phyloP scores from a whole-genome alignment of 306 rosid genomes.

The Clitoria ternatea region DNA sequence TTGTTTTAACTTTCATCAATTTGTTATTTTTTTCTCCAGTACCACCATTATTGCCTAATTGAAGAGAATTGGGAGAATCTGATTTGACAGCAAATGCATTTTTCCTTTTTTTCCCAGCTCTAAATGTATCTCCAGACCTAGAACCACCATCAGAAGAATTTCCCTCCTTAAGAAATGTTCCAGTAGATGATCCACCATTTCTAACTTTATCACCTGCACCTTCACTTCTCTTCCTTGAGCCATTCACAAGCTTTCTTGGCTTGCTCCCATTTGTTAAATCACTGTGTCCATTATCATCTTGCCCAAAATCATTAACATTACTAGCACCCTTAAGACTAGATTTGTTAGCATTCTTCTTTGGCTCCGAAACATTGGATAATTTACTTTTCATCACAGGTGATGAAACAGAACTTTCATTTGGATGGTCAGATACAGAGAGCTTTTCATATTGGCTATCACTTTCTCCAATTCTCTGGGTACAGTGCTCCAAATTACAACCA shows the following conservation, averaged over 20 bases:
- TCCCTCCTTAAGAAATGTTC: slow-evolving; percentile 37
- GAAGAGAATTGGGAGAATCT: slow-evolving; percentile 38
- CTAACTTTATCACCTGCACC: slow-evolving; percentile 41
- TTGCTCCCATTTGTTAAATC: slow-evolving; percentile 48
- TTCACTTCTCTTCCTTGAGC: slow-evolving; percentile 44
- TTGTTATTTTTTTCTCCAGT: slow-evolving; percentile 50
- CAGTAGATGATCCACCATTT: slow-evolving; percentile 35
- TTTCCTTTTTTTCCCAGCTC: slow-evolving; percentile 48
- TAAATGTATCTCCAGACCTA: slow-evolving; percentile 44
- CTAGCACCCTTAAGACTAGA: slow-evolving; percentile 33
- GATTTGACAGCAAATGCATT: slow-evolving; percentile 33
- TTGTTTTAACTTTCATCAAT: slow-evolving; percentile 29
- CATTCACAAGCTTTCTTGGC: slow-evolving; percentile 46
- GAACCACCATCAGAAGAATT: slow-evolving; percentile 30
- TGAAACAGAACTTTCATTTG: slow-evolving; percentile 37
- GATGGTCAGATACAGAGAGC: slow-evolving; percentile 32
- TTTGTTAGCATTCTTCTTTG: slow-evolving; percentile 39
- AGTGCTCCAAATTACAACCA: slow-evolving; percentile 56
- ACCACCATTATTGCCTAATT: slow-evolving; percentile 37
- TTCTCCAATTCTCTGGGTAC: slow-evolving; percentile 50
- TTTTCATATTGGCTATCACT: slow-evolving; percentile 42
- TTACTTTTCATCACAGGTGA: slow-evolving; percentile 48
- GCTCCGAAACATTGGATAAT: slow-evolving; percentile 24
- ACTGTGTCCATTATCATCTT: slow-evolving; percentile 40
- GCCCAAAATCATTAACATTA: slow-evolving; percentile 34